These are phyloP conservation scores for Thuja plicata DNA, from an alignment of 83 land plant genomes.

Conservation along the genomic window DNA sequence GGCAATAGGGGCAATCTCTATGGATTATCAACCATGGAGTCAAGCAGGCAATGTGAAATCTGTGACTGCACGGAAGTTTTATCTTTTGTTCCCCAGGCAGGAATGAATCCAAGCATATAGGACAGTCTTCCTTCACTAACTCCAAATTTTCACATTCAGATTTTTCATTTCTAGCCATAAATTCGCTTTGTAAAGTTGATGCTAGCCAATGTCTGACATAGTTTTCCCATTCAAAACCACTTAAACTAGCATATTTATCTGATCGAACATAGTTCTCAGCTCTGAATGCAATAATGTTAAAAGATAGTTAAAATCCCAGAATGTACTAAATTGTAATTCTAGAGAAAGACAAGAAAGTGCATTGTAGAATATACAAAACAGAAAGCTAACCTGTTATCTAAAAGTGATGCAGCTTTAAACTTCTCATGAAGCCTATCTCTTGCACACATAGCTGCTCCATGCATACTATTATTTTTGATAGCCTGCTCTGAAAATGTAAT, in stretches of 20 bases:
- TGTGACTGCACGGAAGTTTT: constrained; percentile 24
- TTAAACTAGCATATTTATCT: neutral
- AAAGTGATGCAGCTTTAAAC: constrained; percentile 4
- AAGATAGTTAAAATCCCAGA: neutral
- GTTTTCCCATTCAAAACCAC: neutral
- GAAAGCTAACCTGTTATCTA: constrained; percentile 1
- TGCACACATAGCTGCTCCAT: constrained; percentile 1
- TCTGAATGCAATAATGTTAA: neutral
- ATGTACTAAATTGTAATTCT: neutral
- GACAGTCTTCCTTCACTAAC: constrained; percentile 25
- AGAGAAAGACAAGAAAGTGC: neutral
- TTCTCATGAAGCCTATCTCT: constrained; percentile 6
- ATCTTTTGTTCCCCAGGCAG: constrained; percentile 13
- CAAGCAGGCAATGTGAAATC: constrained; percentile 27
- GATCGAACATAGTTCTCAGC: neutral
- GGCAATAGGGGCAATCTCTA: constrained; percentile 30
- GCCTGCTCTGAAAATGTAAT: constrained; percentile 5
- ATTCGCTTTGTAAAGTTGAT: neutral
- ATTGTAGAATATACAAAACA: neutral
- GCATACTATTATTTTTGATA: neutral
- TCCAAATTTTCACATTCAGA: neutral
- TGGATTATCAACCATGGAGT: constrained; percentile 29
- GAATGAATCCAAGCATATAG: constrained; percentile 27
- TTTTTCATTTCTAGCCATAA: neutral
- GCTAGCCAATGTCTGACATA: neutral